Evolutionary conservation across 306 rosid genomes (phyloP).

Genomic region (Neltuma alba): DNA sequence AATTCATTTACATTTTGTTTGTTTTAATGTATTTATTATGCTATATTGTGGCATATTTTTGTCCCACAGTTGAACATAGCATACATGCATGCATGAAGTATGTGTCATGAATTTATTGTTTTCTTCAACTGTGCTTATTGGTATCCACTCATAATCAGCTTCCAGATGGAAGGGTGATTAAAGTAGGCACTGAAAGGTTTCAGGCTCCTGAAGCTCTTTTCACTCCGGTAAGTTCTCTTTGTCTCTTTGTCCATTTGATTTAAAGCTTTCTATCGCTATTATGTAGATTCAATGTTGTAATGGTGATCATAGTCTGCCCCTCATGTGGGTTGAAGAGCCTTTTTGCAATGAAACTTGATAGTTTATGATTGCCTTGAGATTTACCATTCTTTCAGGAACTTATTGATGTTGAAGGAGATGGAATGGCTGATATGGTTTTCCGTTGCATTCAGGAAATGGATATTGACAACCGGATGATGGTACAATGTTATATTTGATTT

Average conservation of each 20-base stretch:
- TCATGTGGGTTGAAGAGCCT: background rate
- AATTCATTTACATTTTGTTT: background rate
- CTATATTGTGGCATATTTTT: background rate
- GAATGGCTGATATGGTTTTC: constrained; percentile 99
- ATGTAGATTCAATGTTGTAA: background rate
- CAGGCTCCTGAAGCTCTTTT: constrained; percentile 99
- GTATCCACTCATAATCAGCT: constrained; percentile 57
- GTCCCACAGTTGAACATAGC: background rate
- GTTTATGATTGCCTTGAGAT: constrained; percentile 15
- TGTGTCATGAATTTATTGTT: constrained; percentile 13
- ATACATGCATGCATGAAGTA: constrained; percentile 15
- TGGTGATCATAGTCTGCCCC: background rate
- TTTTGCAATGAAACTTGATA: constrained; percentile 12
- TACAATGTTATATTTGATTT: constrained; percentile 40
- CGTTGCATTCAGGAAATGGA: constrained; percentile 99
- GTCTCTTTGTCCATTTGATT: constrained; percentile 23
- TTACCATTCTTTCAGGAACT: constrained; percentile 68
- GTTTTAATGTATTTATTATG: constrained; percentile 21
- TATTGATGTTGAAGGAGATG: constrained; percentile 99
- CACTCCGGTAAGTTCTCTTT: constrained; percentile 77
- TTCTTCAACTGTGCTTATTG: constrained; percentile 29
- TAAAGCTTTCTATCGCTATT: background rate
- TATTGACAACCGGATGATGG: constrained; percentile 99
- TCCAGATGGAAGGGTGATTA: constrained; percentile 99
- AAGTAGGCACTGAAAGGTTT: constrained; percentile 98